Conservation (phyloP, 805 yeast species). For the Millerozyma miso region DNA sequence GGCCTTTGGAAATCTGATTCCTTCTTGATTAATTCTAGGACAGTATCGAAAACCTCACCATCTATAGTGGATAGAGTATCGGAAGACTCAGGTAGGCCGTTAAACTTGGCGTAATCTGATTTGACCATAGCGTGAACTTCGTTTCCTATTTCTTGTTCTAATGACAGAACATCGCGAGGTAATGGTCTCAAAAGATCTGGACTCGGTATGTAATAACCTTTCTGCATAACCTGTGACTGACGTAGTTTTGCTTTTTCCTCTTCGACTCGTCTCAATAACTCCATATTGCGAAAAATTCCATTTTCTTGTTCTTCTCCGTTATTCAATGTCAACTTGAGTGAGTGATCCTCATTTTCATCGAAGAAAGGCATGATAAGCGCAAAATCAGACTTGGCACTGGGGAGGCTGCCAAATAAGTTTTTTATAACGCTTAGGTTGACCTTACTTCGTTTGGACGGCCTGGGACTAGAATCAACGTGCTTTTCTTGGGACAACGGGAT, state of each 20-base stretch:
- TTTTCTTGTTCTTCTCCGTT: slow-evolving; percentile 30
- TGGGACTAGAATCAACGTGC: neutral
- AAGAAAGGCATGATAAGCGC: slow-evolving; percentile 31
- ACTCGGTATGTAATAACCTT: slow-evolving; percentile 41
- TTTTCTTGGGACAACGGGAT: neutral
- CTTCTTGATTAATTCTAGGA: slow-evolving; percentile 14
- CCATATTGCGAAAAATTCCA: slow-evolving; percentile 19
- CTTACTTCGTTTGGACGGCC: slow-evolving; percentile 8
- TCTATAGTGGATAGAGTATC: slow-evolving; percentile 26
- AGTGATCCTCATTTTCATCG: slow-evolving; percentile 17
- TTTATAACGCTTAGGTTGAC: slow-evolving; percentile 8
- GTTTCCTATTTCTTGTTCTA: neutral
- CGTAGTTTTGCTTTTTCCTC: slow-evolving; percentile 29
- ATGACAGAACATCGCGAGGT: neutral
- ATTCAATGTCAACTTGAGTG: slow-evolving; percentile 11
- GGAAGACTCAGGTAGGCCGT: slow-evolving; percentile 16
- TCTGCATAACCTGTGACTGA: slow-evolving; percentile 45
- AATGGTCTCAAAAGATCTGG: slow-evolving; percentile 9
- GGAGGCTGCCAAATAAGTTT: slow-evolving; percentile 22
- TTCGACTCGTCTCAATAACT: slow-evolving; percentile 19
- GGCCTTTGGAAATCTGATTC: neutral
- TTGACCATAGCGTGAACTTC: slow-evolving; percentile 29
- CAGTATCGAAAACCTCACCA: slow-evolving; percentile 18
- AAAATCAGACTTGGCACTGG: slow-evolving; percentile 34
- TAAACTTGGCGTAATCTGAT: slow-evolving; percentile 37